Conservation (phyloP, 768 basidiomycete species). For the Cystofilobasidium macerans region DNA sequence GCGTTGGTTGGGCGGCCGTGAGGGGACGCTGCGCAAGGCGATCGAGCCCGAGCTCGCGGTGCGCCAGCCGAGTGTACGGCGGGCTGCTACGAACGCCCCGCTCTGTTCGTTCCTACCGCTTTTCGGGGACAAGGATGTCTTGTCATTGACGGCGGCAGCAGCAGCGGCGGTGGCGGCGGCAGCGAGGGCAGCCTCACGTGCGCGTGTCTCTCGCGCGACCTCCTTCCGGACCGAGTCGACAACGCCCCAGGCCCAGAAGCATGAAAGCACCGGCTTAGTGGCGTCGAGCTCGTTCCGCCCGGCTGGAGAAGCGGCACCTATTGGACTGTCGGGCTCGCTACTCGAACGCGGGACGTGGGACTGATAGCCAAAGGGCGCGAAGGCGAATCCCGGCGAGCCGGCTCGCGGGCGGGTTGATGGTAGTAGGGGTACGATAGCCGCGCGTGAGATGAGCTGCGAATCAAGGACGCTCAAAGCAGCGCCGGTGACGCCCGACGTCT, state of each 20-base stretch:
- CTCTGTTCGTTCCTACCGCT: no score
- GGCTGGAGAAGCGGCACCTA: not conserved
- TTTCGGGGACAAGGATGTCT: no score
- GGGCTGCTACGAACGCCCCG: no score
- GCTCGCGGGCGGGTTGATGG: not conserved
- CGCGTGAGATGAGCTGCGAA: not conserved
- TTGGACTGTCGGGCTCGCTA: not conserved
- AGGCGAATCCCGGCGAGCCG: not conserved
- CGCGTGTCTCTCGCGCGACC: not conserved
- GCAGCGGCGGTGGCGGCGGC: not conserved
- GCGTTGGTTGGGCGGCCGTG: no score
- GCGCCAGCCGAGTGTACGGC: no score
- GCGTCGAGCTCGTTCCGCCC: not conserved
- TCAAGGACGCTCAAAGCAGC: not conserved
- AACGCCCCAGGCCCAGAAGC: not conserved
- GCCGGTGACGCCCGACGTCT: not conserved
- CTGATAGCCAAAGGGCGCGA: not conserved
- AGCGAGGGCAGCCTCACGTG: not conserved
- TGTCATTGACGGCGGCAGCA: no score
- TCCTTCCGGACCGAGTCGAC: not conserved
- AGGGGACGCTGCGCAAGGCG: no score
- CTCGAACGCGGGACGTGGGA: not conserved
- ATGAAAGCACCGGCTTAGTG: not conserved
- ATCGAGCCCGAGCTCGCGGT: no score
- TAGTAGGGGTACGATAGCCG: not conserved